Conservation (phyloP, 257 asterid species). For the Solanum sejunctum region DNA sequence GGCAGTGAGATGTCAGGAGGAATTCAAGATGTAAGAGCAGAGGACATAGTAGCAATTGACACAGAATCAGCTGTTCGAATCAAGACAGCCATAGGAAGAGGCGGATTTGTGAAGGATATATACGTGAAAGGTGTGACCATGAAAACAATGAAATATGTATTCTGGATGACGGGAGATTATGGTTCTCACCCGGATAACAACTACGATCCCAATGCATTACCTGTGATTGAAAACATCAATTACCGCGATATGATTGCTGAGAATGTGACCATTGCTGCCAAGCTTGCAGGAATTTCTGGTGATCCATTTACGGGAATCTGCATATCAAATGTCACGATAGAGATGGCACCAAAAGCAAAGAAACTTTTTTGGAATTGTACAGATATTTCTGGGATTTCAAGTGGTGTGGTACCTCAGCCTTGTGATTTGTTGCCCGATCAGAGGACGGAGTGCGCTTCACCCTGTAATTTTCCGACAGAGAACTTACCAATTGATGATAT, state of each 20-base stretch:
- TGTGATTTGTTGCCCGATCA: slow-evolving; percentile 41
- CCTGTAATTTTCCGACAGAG: slow-evolving; percentile 54
- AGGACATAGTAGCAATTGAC: slow-evolving; percentile 62
- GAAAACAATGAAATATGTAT: slow-evolving; percentile 91
- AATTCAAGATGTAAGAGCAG: slow-evolving; percentile 68
- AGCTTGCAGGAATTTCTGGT: slow-evolving; percentile 48
- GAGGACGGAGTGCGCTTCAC: slow-evolving; percentile 9
- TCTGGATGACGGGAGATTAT: slow-evolving; percentile 93
- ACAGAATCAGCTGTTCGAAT: slow-evolving; percentile 85
- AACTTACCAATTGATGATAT: slow-evolving; percentile 39
- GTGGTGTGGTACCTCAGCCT: slow-evolving; percentile 60
- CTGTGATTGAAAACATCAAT: slow-evolving; percentile 64
- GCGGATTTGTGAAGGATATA: slow-evolving; percentile 76
- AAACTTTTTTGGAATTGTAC: slow-evolving; percentile 84
- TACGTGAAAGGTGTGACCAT: slow-evolving; percentile 57
- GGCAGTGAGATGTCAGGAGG: slow-evolving; percentile 99
- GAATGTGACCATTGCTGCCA: slow-evolving; percentile 74
- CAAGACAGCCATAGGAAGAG: slow-evolving; percentile 78
- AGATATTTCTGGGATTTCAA: slow-evolving; percentile 55
- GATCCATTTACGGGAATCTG: slow-evolving; percentile 54
- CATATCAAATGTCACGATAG: slow-evolving; percentile 66
- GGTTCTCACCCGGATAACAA: slow-evolving; percentile 80
- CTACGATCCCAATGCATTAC: slow-evolving; percentile 85
- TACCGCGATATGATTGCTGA: slow-evolving; percentile 73
- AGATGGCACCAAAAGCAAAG: slow-evolving; percentile 46